Percentiles rank a stretch among this genome's conserved stretches.
These are phyloP conservation scores for Prunus mongolica DNA, from an alignment of 306 rosid genomes.

Conservation along the genomic window DNA sequence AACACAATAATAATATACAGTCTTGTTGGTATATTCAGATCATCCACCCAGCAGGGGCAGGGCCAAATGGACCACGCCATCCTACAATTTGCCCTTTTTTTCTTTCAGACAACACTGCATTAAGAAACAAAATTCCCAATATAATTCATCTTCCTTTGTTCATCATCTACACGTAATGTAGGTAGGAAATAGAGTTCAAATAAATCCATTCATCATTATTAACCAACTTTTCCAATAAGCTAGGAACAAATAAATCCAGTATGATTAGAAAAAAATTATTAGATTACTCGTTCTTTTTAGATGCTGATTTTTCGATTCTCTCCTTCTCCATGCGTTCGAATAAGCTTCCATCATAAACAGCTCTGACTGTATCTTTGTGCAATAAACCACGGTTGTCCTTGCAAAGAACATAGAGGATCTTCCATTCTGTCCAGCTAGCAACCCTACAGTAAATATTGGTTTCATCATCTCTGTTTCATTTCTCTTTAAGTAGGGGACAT, in stretches of 20 bases:
- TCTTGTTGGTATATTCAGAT: neutral
- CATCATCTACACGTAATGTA: neutral
- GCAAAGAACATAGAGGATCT: slow-evolving; percentile 50
- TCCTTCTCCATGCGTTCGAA: slow-evolving; percentile 57
- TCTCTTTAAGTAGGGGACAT: no score
- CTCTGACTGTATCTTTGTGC: slow-evolving; percentile 51
- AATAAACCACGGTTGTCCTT: slow-evolving; percentile 72
- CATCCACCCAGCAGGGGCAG: slow-evolving; percentile 4
- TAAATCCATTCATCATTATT: neutral
- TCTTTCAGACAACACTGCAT: slow-evolving; percentile 20
- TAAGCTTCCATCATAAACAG: slow-evolving; percentile 78
- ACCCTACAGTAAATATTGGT: slow-evolving; percentile 31
- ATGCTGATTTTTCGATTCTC: slow-evolving; percentile 3
- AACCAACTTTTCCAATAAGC: neutral
- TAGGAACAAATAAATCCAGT: neutral
- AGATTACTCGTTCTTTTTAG: slow-evolving; percentile 35
- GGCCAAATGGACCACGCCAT: neutral
- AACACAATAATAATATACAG: neutral
- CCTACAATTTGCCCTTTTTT: neutral
- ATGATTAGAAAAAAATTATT: neutral
- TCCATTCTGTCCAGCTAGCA: slow-evolving; percentile 61
- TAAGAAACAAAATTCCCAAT: neutral
- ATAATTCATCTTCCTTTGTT: neutral
- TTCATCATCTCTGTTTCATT: neutral
- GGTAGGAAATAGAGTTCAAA: neutral